These are phyloP conservation scores for Xeromyces bisporus DNA, from an alignment of 495 filamentous ascomycete genomes.

Conservation along the genomic window DNA sequence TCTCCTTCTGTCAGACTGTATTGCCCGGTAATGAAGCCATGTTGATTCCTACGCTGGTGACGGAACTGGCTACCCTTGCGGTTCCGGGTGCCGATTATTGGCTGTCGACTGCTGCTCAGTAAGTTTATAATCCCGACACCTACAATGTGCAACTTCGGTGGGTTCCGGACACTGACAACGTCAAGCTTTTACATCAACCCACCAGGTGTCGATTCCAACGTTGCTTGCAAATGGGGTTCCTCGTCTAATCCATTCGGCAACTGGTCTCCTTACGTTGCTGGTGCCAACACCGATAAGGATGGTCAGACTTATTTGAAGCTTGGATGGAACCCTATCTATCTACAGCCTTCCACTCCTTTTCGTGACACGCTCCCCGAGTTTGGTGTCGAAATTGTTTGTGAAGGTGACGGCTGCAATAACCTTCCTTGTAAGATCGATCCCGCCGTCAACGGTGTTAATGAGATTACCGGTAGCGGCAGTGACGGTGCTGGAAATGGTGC, in stretches of 20 bases:
- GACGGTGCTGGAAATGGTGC: constrained; percentile 51
- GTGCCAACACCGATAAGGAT: constrained; percentile 48
- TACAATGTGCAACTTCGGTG: no score
- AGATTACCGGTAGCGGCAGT: constrained; percentile 34
- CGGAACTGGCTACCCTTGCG: constrained; percentile 37
- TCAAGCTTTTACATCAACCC: constrained; percentile 62
- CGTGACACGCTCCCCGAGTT: constrained; percentile 41
- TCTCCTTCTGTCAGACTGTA: constrained; percentile 72
- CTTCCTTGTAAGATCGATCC: constrained; percentile 63
- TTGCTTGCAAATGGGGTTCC: constrained; percentile 59
- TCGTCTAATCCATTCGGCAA: constrained; percentile 50
- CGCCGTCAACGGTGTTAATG: constrained; percentile 39
- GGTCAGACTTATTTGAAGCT: constrained; percentile 62
- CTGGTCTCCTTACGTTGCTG: constrained; percentile 66
- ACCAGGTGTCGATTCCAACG: constrained; percentile 41
- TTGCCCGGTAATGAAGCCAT: constrained; percentile 78
- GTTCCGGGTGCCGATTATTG: constrained; percentile 59
- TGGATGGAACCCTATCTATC: constrained; percentile 66
- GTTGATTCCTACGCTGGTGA: constrained; percentile 61
- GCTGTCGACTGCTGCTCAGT: constrained; percentile 61
- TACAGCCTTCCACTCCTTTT: constrained; percentile 39
- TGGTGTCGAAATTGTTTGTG: constrained; percentile 56
- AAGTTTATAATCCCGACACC: no score
- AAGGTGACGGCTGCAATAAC: constrained; percentile 49
- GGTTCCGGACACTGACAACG: constrained; percentile 4